Conservation (phyloP, 306 rosid genomes). For the Betula pendula region DNA sequence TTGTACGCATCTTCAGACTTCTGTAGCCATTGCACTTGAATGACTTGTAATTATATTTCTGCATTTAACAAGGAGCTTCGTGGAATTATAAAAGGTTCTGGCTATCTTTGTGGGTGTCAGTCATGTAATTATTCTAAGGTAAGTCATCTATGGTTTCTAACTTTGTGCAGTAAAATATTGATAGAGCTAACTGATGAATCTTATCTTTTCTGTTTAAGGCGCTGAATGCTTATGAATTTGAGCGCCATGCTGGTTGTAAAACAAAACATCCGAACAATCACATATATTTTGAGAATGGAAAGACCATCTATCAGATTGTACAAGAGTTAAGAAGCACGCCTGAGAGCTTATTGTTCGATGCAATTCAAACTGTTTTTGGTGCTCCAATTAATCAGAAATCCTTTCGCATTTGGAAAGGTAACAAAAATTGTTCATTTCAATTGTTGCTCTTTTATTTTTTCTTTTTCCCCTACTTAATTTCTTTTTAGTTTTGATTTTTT, state of each 20-base stretch:
- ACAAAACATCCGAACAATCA: constrained; percentile 91
- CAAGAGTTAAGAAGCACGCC: constrained; percentile 86
- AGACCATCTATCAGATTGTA: constrained; percentile 79
- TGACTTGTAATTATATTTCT: constrained; percentile 26
- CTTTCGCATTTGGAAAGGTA: constrained; percentile 81
- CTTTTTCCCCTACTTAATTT: neutral
- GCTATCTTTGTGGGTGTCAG: constrained; percentile 87
- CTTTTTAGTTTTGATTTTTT: constrained; percentile 2
- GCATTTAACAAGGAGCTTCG: constrained; percentile 66
- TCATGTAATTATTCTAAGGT: constrained; percentile 68
- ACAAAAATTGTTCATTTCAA: neutral
- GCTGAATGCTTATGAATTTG: constrained; percentile 83
- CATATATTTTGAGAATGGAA: constrained; percentile 80
- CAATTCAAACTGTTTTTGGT: constrained; percentile 76
- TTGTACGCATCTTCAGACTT: constrained; percentile 19
- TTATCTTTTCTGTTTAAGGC: constrained; percentile 35
- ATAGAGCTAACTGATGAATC: constrained; percentile 4
- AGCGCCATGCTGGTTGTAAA: constrained; percentile 82
- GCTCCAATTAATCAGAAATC: constrained; percentile 85
- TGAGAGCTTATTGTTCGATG: constrained; percentile 67
- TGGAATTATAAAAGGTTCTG: constrained; percentile 78
- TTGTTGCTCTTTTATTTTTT: neutral
- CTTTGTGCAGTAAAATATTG: constrained; percentile 13
- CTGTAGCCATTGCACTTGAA: constrained; percentile 1
- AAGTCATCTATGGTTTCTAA: constrained; percentile 19